Base-by-base conservation (phyloP, 805 yeast species). In the Tetrapisispora namnaoensis region DNA sequence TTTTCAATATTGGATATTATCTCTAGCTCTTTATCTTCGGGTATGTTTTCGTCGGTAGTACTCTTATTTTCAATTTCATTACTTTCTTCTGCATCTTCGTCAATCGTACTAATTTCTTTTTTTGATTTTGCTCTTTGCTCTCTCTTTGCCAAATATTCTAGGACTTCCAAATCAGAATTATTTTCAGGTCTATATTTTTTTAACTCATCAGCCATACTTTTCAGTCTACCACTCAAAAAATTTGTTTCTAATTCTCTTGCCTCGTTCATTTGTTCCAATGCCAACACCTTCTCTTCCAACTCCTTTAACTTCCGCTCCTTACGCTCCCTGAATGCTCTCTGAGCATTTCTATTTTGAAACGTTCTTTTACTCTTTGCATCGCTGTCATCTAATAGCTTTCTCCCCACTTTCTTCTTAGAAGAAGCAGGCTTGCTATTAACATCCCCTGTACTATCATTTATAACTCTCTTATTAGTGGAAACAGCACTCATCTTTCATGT, bases 301-400 rank as follows among this genome's bases (percentile, higher is more conserved):
- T 90, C 96, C 60, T 80, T 78, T 82, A 91, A 78, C 60, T 86
- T 87, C 46, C 75, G 73, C 65, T 91, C 97, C 64, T 90, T 91
- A 51, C 98, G 77, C 68, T 91, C 98, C 50, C 98, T 75, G 69
- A 89, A 90, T 5, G 98, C 98, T 50, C 98, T 75, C 69, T 91
- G 99, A 16, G 98, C 98, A 4, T 96, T 96, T 60, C 99, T 77
- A 67, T 91, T 91, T 68, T 91, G 98, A 3, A 96, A 97, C 14
- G 95, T 87, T 57, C 98, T 75, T 71, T 87, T 90, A 57, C 80
- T 79, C 61, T 83, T 88, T 90, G 42, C 88, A 56, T 88, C 95
- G n/a, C 77, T 74, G 9, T 82, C 75, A 24, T 18, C 34, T n/a
- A 44, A 7, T 9, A 24, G 41, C 22, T 48, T 48, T 20, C 50